A percentile compares a stretch with the other conserved stretches of the same genome.
These are phyloP conservation scores for Oldenlandia corymbosa DNA, from an alignment of 257 asterid species.

Conservation along the genomic window DNA sequence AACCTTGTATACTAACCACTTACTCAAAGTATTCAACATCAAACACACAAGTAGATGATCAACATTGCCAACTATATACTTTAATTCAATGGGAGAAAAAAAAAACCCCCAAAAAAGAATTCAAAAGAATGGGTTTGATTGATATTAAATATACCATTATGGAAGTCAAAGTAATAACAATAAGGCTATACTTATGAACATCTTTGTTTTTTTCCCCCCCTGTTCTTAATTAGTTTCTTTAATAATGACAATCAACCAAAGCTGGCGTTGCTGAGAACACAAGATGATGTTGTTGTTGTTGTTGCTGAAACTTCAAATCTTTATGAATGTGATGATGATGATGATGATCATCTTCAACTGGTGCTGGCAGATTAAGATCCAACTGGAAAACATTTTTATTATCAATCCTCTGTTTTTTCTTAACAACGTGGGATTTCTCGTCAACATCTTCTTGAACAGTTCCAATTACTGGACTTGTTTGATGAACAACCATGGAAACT, in stretches of 20 bases:
- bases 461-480: neutral
- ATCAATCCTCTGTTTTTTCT: constrained; percentile 29
- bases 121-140: constrained; percentile 18
- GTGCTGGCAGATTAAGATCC: constrained; percentile 83
- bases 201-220: neutral
- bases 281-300: constrained; percentile 28
- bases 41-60: constrained; percentile 27
- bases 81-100: neutral
- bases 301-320: constrained; percentile 26
- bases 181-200: neutral
- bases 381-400: constrained; percentile 40
- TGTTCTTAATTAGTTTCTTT: too few relatives aligned
- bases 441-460: constrained; percentile 11
- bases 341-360: constrained; percentile 41
- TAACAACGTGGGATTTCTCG: constrained; percentile 3
- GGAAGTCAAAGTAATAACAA: constrained; percentile 9
- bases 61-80: constrained; percentile 3
- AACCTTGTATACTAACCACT: constrained; percentile 60
- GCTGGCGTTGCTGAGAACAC: constrained; percentile 53
- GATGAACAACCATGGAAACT: constrained; percentile 12
- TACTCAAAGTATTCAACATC: constrained; percentile 45
- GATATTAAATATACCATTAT: neutral
- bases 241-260: constrained; percentile 63
- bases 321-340: too few relatives aligned
- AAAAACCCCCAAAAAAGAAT: constrained; percentile 15